Base-by-base conservation (phyloP, 2,329 filamentous ascomycete species). In the Aureobasidium musti region DNA sequence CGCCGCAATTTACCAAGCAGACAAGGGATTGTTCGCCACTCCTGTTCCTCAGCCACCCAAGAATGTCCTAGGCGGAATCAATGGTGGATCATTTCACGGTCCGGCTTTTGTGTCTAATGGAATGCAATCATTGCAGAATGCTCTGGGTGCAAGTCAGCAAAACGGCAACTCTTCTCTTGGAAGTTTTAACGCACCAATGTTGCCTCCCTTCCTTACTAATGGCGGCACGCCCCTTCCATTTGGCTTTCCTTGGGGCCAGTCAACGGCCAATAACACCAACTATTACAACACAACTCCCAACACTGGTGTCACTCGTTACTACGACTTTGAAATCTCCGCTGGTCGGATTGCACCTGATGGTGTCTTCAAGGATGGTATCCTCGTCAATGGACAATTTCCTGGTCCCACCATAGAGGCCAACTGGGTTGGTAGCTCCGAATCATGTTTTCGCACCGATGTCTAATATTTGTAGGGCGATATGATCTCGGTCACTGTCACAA, bases 311-410 rank as follows among this genome's bases (percentile, higher is more conserved):
- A 77, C 75, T 19, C 69, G 73, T 37, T 69, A 71, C 50, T 77
- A 77, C 68, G 70, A 74, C 63, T 76, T 76, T 60, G 73, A 70
- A 1, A 68, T 77, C 60, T 71, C 71, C 21, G 61, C 70, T 28
- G 68, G 70, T 49, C 73, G 67, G 33, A 74, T 77, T 21, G 64
- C 71, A 6, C 76, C 75, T 2, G 76, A 78, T 65, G 76, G 76
- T 47, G 73, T 77, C 0, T 69, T 73, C 45, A 70, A 69, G 45
- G 35, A 68, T 28, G 74, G 68, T 67, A 30, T 72, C 11, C 61
- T 71, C 23, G 63, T 90, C 73, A 89, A 90, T 73, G 85, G 84
- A 8, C 82, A 86, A 50, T 88, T 85, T 68, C 89, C 89, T 0
- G 90, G 88, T 0, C 90, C 89, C 1, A 80, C 82, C 13, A 86